These are phyloP conservation scores for Bipolaris oryzae DNA, from an alignment of 2,329 filamentous ascomycete genomes.

Conservation along the genomic window DNA sequence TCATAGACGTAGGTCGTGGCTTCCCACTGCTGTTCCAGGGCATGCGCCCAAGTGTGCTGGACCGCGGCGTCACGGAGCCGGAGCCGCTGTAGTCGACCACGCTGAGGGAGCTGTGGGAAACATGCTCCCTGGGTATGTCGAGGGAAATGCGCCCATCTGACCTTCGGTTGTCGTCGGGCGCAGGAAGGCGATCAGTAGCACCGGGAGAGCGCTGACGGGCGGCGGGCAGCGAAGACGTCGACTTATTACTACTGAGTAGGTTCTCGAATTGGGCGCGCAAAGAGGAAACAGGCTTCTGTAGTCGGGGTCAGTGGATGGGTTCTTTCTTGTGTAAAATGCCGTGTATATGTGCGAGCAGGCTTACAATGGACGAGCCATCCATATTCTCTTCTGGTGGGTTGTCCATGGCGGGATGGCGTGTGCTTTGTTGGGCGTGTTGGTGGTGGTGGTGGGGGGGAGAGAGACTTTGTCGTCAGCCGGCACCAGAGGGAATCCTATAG, in stretches of 20 bases:
- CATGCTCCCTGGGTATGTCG: conserved; percentile 48
- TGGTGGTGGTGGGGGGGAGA: neutral
- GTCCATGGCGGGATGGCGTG: conserved; percentile 40
- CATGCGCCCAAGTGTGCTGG: conserved; percentile 41
- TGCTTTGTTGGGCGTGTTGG: neutral
- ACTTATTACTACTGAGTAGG: conserved; percentile 59
- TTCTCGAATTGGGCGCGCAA: conserved; percentile 82
- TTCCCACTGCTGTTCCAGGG: conserved; percentile 47
- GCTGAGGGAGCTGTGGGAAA: conserved; percentile 29
- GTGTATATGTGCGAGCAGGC: conserved; percentile 33
- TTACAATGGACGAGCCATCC: conserved; percentile 77
- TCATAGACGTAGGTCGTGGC: conserved; percentile 56
- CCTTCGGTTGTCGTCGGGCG: conserved; percentile 38
- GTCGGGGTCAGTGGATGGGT: conserved; percentile 19
- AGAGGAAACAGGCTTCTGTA: conserved; percentile 79
- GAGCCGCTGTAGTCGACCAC: conserved; percentile 47
- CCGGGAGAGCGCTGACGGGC: conserved; percentile 44
- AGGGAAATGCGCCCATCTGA: conserved; percentile 49
- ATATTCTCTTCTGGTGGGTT: conserved; percentile 61
- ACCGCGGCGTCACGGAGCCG: conserved; percentile 41
- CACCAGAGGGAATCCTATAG: conserved; percentile 38
- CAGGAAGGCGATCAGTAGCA: conserved; percentile 35
- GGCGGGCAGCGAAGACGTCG: conserved; percentile 25
- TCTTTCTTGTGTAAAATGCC: neutral
- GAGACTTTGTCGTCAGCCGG: conserved; percentile 40